Conservation (phyloP, 1,284 basidiomycete genomes). For the Vanrija pseudolonga region DNA sequence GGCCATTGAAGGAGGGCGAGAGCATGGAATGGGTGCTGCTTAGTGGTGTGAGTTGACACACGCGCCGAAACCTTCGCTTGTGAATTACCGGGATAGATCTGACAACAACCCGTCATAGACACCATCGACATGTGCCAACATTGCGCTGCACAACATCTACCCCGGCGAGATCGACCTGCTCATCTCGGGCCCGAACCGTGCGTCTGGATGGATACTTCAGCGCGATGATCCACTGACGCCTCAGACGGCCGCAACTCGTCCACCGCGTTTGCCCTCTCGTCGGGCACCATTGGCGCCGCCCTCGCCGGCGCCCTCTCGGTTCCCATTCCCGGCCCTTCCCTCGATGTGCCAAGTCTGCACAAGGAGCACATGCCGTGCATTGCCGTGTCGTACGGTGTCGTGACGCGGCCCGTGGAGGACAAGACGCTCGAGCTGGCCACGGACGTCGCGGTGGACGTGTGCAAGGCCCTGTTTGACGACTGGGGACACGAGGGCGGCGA, state of each 20-base stretch:
- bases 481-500: conserved; percentile 64
- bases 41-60: conserved; percentile 61
- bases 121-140: conserved; percentile 84
- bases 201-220: conserved; percentile 4
- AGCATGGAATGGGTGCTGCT: conserved; percentile 83
- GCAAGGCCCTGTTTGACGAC: conserved; percentile 68
- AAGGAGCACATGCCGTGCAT: conserved; percentile 56
- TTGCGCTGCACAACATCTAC: conserved; percentile 82
- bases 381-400: conserved; percentile 80
- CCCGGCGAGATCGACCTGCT: conserved; percentile 76
- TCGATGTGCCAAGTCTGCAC: conserved; percentile 49
- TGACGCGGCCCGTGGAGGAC: conserved; percentile 65
- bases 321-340: conserved; percentile 68
- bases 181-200: conserved; percentile 53
- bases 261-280: conserved; percentile 76
- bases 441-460: conserved; percentile 62
- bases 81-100: conserved; percentile 1
- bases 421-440: conserved; percentile 66
- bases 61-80: neutral
- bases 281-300: conserved; percentile 86
- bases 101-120: conserved; percentile 55
- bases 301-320: conserved; percentile 79
- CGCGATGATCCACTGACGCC: neutral
- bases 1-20: conserved; percentile 70
- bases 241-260: conserved; percentile 71